Evolutionary conservation across 2,329 filamentous ascomycete genomes (phyloP), one percentile per base, ranked within the genome.

Genomic region (Pseudogymnoascus sp.): DNA sequence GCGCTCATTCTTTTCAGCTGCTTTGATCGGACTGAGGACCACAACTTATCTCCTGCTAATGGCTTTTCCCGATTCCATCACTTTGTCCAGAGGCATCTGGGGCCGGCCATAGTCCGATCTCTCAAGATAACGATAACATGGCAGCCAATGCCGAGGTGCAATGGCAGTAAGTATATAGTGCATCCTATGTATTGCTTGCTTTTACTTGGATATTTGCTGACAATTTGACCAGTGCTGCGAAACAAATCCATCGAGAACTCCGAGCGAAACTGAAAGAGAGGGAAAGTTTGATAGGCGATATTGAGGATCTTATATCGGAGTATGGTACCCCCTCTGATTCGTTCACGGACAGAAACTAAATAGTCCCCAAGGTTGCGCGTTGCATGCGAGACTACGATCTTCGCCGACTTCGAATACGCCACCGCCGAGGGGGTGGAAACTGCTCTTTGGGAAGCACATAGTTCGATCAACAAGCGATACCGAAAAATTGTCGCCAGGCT

Each of bases 401-500:
- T 91, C 71, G 77, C 83, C 72, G 87, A 96, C 74, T 86, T 90
- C 71, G 79, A 84, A 66, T 85, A 83, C 76, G 86, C 88, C 60
- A 80, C 79, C 65, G 78, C 79, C 66, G 81, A 86, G 65, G 81
- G 85, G 63, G 82, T 88, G 61, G 91, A 96, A 74, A 75, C 79
- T 63, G 82, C 80, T 65, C 82, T 97, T 55, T 97, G 93, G 93
- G 80, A 85, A 65, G 83, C 85, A 61, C 93, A 97, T 75, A 82
- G 84, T 65, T 83, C 84, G 68, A 86, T 96, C 73, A 96, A 95
- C 73, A 82, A 80, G 68, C 86, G 88, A 71, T 96, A 93, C 77
- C 85, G 90, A 71, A 88, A 86, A 71, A 80, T 85, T 62, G 78
- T 93, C 66, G 79, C 80, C 68, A 82, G 81, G 67, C 77, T 85